A percentile compares a stretch with the other conserved stretches of the same genome.
Conservation (phyloP, 2,329 filamentous ascomycete genomes). For the Pseudocercospora crystallina region DNA sequence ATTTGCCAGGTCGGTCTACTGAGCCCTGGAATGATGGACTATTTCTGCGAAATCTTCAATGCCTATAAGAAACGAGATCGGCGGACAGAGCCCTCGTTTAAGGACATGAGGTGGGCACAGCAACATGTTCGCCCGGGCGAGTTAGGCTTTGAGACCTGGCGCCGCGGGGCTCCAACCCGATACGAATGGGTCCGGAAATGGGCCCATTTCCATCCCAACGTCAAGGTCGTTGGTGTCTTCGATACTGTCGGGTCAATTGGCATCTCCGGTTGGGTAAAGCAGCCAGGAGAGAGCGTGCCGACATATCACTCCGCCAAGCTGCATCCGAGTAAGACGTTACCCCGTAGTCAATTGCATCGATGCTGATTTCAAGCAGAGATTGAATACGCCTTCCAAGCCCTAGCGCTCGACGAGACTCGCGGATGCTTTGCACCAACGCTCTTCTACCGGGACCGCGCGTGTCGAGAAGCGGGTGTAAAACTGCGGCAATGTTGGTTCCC, state of each 20-base stretch:
- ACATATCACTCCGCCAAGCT: constrained; percentile 21
- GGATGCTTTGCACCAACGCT: constrained; percentile 50
- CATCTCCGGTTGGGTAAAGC: constrained; percentile 16
- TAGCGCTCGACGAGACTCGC: constrained; percentile 54
- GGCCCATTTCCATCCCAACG: constrained; percentile 27
- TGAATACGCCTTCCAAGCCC: constrained; percentile 54
- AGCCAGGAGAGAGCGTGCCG: constrained; percentile 14
- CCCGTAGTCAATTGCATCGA: constrained; percentile 9
- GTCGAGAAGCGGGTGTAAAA: constrained; percentile 21
- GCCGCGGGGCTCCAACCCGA: constrained; percentile 9
- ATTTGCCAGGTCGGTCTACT: constrained; percentile 29
- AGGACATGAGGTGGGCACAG: constrained; percentile 18
- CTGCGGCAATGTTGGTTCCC: constrained; percentile 55
- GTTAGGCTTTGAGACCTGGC: constrained; percentile 13
- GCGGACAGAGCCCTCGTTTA: constrained; percentile 12
- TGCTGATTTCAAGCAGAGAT: constrained; percentile 30
- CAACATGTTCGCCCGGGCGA: constrained; percentile 13
- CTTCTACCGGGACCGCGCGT: constrained; percentile 38
- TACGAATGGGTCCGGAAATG: constrained; percentile 19
- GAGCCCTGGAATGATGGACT: constrained; percentile 19
- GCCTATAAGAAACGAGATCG: constrained; percentile 19
- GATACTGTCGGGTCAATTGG: constrained; percentile 43
- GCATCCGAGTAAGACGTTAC: constrained; percentile 13
- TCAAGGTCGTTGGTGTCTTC: constrained; percentile 47
- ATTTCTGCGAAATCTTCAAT: constrained; percentile 15